A percentile compares a stretch with the other conserved stretches of the same genome.
Conservation (phyloP, 2,329 filamentous ascomycete genomes). For the Neocucurbitaria cava region DNA sequence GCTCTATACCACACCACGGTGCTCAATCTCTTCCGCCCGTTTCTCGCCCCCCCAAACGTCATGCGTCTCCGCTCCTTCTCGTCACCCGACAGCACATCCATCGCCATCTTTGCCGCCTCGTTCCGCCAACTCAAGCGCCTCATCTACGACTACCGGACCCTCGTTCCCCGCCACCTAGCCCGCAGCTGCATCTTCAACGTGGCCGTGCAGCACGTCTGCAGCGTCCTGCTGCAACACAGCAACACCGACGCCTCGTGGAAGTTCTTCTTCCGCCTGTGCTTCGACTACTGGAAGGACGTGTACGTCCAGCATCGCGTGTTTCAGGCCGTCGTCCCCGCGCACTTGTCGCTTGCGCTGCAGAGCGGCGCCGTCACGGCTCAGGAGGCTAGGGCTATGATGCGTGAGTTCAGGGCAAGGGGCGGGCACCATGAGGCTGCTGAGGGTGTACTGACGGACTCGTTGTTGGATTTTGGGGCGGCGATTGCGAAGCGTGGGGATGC, state of each 20-base stretch:
- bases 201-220: constrained; percentile 2
- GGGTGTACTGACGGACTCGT: neutral
- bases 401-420: constrained; percentile 1
- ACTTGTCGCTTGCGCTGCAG: constrained; percentile 1
- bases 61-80: constrained; percentile 6
- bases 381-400: neutral
- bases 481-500: constrained; percentile 9
- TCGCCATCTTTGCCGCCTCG: neutral
- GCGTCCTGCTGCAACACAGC: constrained; percentile 4
- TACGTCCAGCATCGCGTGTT: neutral
- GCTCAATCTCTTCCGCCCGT: constrained; percentile 5
- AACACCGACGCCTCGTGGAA: constrained; percentile 3
- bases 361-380: neutral
- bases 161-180: neutral
- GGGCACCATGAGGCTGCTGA: neutral
- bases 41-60: neutral
- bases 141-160: constrained; percentile 3
- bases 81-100: neutral
- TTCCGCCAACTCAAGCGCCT: constrained; percentile 10
- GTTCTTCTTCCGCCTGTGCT: constrained; percentile 6
- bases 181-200: constrained; percentile 4
- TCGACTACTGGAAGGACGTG: constrained; percentile 3
- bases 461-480: constrained; percentile 8
- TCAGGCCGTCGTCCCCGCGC: neutral
- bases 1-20: constrained; percentile 4